Conservation (phyloP, 2,329 filamentous ascomycete genomes). For the Coniosporium tulheliwenetii region DNA sequence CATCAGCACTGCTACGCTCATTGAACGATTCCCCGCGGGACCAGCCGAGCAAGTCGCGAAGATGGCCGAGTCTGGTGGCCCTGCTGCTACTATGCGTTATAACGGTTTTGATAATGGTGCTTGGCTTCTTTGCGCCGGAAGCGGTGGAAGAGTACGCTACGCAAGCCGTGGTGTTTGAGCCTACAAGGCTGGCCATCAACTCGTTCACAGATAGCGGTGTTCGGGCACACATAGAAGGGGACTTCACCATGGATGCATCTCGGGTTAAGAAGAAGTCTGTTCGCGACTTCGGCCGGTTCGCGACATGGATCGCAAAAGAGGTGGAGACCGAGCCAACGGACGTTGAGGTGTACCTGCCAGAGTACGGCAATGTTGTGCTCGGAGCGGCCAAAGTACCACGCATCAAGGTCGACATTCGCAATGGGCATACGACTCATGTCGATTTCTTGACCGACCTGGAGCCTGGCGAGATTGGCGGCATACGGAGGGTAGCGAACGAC, state of each 20-base stretch:
- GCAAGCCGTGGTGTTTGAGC: conserved; percentile 65
- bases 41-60: conserved; percentile 24
- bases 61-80: conserved; percentile 70
- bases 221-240: conserved; percentile 63
- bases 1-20: conserved; percentile 17
- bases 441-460: conserved; percentile 65
- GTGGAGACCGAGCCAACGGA: conserved; percentile 59
- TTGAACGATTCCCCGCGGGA: conserved; percentile 16
- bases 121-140: conserved; percentile 69
- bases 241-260: conserved; percentile 64
- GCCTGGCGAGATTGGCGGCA: conserved; percentile 60
- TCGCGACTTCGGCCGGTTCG: conserved; percentile 58
- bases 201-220: conserved; percentile 69
- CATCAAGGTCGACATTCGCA: conserved; percentile 59
- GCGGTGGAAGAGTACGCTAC: conserved; percentile 76
- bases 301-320: conserved; percentile 65
- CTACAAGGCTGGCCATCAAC: conserved; percentile 71
- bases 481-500: conserved; percentile 70
- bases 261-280: conserved; percentile 57
- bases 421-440: conserved; percentile 61
- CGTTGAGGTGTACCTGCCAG: conserved; percentile 65
- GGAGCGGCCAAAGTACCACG: conserved; percentile 65
- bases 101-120: conserved; percentile 52
- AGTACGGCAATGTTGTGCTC: conserved; percentile 62
- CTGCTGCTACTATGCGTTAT: conserved; percentile 48